Evolutionary conservation across 108 stramenopile species (phyloP).

Genomic region (Pseudonitzschia multistriata): DNA sequence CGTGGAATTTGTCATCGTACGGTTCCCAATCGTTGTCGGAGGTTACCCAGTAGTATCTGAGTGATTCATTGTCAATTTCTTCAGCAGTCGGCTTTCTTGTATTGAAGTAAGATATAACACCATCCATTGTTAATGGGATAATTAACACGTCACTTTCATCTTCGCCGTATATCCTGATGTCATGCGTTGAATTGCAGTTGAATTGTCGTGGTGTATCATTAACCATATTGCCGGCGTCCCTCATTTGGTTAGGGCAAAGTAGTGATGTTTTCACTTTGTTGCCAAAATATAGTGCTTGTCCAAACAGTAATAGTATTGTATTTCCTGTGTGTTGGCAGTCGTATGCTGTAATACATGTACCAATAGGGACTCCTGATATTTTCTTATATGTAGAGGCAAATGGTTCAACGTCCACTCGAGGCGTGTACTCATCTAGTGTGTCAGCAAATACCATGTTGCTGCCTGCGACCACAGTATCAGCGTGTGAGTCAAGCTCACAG

Average conservation of each 20-base stretch:
- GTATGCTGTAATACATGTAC: slow-evolving; percentile 32
- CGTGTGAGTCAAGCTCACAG: no score
- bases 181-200: no score
- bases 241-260: slow-evolving; percentile 42
- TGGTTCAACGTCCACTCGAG: no score
- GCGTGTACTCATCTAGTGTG: neutral
- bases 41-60: no score
- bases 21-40: no score
- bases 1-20: no score
- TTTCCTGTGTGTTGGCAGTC: slow-evolving; percentile 13
- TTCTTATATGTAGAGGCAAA: no score
- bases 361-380: slow-evolving; percentile 28
- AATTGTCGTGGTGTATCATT: no score
- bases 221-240: slow-evolving; percentile 29
- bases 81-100: slow-evolving; percentile 14
- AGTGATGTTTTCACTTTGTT: slow-evolving; percentile 20
- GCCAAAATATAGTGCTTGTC: slow-evolving; percentile 33
- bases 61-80: neutral
- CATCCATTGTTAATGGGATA: neutral
- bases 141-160: neutral
- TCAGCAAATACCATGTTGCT: neutral
- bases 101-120: slow-evolving; percentile 10
- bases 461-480: no score
- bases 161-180: no score
- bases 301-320: slow-evolving; percentile 38